These are phyloP conservation scores for Raphanus raphanistrum DNA, from an alignment of 345 rosid genomes.

Conservation along the genomic window DNA sequence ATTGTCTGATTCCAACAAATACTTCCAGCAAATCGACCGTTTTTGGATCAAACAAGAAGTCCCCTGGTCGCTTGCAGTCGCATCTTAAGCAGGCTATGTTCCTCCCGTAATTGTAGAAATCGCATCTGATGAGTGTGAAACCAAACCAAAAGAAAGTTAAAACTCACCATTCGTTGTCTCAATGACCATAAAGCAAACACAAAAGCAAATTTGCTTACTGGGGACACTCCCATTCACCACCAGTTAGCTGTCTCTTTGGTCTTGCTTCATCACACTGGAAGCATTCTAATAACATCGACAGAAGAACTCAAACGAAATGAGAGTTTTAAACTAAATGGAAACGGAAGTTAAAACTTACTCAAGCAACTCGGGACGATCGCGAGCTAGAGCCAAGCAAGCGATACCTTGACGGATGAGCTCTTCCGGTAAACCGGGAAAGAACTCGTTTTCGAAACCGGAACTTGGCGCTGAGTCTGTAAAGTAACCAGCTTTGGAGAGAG, in stretches of 20 bases:
- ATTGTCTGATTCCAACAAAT: no score
- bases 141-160: neutral
- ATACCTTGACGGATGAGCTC: conserved; percentile 50
- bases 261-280: conserved; percentile 85
- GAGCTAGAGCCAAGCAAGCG: conserved; percentile 72
- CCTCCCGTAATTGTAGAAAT: conserved; percentile 73
- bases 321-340: neutral
- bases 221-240: conserved; percentile 98
- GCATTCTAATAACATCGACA: conserved; percentile 52
- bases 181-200: conserved; percentile 11
- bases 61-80: conserved; percentile 80
- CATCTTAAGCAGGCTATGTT: conserved; percentile 91
- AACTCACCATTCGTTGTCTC: conserved; percentile 14
- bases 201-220: conserved; percentile 65
- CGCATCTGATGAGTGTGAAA: conserved; percentile 59
- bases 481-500: conserved; percentile 48
- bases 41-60: no score
- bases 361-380: conserved; percentile 53
- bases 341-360: conserved; percentile 38
- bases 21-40: no score
- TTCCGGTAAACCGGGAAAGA: conserved; percentile 48
- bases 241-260: conserved; percentile 79
- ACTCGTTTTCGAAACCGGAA: conserved; percentile 29
- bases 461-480: conserved; percentile 26
- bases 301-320: neutral